Percentiles rank a stretch among this genome's conserved stretches.
These are phyloP conservation scores for Sindora glabra DNA, from an alignment of 306 rosid genomes.

Conservation along the genomic window DNA sequence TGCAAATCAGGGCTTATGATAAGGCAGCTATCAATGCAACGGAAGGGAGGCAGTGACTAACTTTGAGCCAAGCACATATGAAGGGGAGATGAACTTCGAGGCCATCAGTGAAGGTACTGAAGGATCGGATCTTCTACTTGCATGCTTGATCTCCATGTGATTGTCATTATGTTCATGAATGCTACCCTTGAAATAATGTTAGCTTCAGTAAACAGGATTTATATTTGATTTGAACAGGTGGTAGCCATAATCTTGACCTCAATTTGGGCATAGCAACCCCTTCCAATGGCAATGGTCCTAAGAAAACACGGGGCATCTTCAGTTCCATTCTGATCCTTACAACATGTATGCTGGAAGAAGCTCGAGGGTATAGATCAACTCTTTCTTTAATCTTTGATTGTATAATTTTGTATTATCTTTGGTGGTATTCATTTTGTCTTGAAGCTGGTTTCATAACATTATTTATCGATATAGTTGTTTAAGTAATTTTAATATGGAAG, in stretches of 20 bases:
- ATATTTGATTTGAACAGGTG: conserved; percentile 37
- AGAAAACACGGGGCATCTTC: conserved; percentile 46
- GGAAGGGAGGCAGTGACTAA: conserved; percentile 98
- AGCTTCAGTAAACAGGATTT: background rate
- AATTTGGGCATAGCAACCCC: conserved; percentile 79
- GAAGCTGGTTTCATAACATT: background rate
- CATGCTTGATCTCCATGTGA: conserved; percentile 1
- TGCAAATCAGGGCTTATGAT: conserved; percentile 96
- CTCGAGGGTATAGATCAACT: conserved; percentile 41
- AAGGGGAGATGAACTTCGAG: conserved; percentile 51
- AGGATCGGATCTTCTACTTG: background rate
- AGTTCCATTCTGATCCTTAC: conserved; percentile 42
- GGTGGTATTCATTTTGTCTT: background rate
- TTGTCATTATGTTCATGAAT: background rate
- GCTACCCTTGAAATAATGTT: background rate
- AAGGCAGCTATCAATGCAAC: conserved; percentile 92
- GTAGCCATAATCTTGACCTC: conserved; percentile 75
- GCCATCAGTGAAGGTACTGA: conserved; percentile 50
- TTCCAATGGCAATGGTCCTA: conserved; percentile 33
- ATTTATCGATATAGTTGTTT: no score
- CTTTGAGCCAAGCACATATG: conserved; percentile 81
- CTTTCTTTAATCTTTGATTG: no score
- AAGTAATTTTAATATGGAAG: background rate
- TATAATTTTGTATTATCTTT: background rate
- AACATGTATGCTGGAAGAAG: conserved; percentile 37